These are phyloP conservation scores for Exophiala sideris DNA, from an alignment of 2,329 filamentous ascomycete genomes.

Conservation along the genomic window DNA sequence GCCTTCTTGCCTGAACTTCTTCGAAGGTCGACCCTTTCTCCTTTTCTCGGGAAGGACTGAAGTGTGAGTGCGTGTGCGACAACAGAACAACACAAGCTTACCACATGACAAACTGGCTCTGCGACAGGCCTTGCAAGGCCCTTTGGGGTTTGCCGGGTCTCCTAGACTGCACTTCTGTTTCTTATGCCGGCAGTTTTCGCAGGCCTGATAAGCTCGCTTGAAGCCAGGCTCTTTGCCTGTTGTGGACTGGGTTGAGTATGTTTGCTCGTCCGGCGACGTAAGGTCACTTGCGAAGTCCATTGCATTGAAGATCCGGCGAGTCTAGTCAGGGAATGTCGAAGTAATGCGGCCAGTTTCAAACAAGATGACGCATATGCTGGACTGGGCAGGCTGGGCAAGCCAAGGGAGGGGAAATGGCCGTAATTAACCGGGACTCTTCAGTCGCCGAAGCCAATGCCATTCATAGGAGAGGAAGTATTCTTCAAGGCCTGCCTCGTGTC, in stretches of 20 bases:
- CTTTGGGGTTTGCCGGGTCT: conserved; percentile 11
- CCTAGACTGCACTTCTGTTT: conserved; percentile 28
- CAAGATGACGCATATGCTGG: conserved; percentile 2
- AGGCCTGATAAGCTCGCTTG: conserved; percentile 29
- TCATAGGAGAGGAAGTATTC: too few relatives aligned
- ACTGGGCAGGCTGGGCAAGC: not conserved
- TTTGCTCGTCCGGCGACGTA: not conserved
- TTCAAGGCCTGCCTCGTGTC: too few relatives aligned
- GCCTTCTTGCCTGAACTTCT: not conserved
- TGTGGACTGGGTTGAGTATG: not conserved
- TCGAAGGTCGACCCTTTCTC: conserved; percentile 13
- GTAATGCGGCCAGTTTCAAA: not conserved
- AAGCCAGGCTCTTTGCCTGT: not conserved
- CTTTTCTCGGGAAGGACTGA: conserved; percentile 9
- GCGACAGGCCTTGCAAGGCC: conserved; percentile 12
- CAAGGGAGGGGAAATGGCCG: not conserved
- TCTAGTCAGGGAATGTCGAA: too few relatives aligned
- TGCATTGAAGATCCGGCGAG: too few relatives aligned
- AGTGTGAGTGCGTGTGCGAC: not conserved
- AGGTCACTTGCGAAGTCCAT: conserved; percentile 2
- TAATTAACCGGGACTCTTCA: not conserved
- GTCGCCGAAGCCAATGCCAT: too few relatives aligned
- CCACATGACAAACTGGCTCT: conserved; percentile 11
- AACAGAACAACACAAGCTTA: not conserved
- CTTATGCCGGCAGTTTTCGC: conserved; percentile 28